Conservation (phyloP, 169 alveolate genomes). For the Eimeria praecox region DNA sequence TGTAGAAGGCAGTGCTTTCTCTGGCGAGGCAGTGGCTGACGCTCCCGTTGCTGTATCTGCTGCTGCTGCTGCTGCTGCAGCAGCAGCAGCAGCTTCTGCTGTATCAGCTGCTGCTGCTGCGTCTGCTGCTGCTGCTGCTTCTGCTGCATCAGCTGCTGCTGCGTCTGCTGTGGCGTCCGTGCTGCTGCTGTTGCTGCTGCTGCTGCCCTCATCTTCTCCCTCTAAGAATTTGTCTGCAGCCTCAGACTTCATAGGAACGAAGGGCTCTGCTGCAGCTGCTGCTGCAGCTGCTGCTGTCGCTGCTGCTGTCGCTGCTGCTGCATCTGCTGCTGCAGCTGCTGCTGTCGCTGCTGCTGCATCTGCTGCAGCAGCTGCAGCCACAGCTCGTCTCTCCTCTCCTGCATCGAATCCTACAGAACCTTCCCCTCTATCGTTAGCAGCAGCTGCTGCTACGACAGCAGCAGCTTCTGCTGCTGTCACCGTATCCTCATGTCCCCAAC, state of each 20-base stretch:
- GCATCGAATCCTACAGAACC: not conserved
- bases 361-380: not conserved
- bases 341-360: conserved; percentile 6
- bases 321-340: not conserved
- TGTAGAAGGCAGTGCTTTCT: not conserved
- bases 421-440: not conserved
- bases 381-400: not conserved
- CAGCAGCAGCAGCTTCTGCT: not conserved
- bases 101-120: conserved; percentile 21
- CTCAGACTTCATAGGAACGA: not conserved
- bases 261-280: conserved; percentile 8
- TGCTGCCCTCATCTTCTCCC: not conserved
- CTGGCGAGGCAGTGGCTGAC: not conserved
- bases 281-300: no score
- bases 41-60: not conserved
- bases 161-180: not conserved
- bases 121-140: not conserved
- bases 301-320: no score
- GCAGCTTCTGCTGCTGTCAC: not conserved
- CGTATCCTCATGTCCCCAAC: not conserved
- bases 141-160: conserved; percentile 22
- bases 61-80: conserved; percentile 11
- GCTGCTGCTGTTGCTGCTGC: conserved; percentile 9
- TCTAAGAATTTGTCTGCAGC: not conserved
- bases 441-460: not conserved